A percentile compares a stretch with the other conserved stretches of the same genome.
phyloP scores from a whole-genome alignment of 1,284 basidiomycete species.

The Apiotrichum gamsii region DNA sequence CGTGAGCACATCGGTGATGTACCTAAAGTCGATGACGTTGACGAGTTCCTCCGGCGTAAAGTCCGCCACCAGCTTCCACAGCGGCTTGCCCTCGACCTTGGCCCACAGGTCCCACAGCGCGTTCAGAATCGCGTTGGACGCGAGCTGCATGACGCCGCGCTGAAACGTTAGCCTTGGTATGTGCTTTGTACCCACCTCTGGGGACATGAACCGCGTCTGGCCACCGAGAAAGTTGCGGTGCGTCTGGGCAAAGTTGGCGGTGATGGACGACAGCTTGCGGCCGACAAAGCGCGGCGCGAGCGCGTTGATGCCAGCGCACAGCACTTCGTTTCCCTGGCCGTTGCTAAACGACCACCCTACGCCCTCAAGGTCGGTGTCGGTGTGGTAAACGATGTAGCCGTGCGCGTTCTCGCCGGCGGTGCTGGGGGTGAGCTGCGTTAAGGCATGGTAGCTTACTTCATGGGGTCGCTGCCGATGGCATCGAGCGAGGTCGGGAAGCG shows the following conservation, averaged over 20 bases:
- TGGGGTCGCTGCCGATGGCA: constrained; percentile 77
- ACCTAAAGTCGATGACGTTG: constrained; percentile 72
- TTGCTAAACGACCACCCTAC: constrained; percentile 92
- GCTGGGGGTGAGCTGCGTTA: constrained; percentile 56
- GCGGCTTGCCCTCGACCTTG: constrained; percentile 49
- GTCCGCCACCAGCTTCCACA: constrained; percentile 52
- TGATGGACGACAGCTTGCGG: constrained; percentile 16
- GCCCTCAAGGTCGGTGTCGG: constrained; percentile 57
- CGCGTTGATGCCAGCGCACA: constrained; percentile 20
- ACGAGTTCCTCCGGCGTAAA: constrained; percentile 68
- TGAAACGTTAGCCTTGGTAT: constrained; percentile 54
- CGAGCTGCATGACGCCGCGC: constrained; percentile 51
- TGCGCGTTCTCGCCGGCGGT: constrained; percentile 84
- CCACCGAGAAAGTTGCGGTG: constrained; percentile 22
- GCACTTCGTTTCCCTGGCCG: constrained; percentile 72
- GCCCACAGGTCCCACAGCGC: constrained; percentile 50
- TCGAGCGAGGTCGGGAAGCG: constrained; percentile 69
- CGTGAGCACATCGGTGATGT: constrained; percentile 85
- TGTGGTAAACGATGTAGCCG: constrained; percentile 54
- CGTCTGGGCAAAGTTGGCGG: constrained; percentile 20
- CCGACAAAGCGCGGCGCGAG: constrained; percentile 26
- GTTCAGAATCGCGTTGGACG: constrained; percentile 51
- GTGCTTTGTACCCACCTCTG: constrained; percentile 66
- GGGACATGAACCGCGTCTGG: constrained; percentile 25
- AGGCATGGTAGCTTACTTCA: constrained; percentile 48